Conservation (phyloP, 371 early-diverging fungal genomes). For the Lichtheimia ornata region DNA sequence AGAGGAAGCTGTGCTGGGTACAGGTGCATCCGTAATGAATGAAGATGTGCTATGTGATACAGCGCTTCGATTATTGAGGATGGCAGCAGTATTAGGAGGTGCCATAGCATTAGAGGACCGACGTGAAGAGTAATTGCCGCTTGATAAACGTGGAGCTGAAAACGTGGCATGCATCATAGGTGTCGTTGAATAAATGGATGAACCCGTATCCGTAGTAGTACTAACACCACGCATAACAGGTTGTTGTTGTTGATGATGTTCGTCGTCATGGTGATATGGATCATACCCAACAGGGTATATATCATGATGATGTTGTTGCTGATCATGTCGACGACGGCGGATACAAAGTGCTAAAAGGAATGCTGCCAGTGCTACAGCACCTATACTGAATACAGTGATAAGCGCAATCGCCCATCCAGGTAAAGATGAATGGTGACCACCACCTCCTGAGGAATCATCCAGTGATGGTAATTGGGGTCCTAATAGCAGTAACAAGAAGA, state of each 20-base stretch:
- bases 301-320: neutral
- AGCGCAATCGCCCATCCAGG: conserved; percentile 14
- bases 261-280: too few species aligned
- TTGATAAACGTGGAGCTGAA: neutral
- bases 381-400: neutral
- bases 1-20: conserved; percentile 15
- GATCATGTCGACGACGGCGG: conserved; percentile 11
- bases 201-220: conserved; percentile 8
- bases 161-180: conserved; percentile 11
- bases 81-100: too few species aligned
- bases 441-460: too few species aligned
- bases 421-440: too few species aligned
- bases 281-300: too few species aligned
- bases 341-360: neutral
- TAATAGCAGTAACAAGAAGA: too few species aligned
- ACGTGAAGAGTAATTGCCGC: neutral
- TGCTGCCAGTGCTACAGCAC: neutral
- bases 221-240: too few species aligned
- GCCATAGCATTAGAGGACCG: neutral
- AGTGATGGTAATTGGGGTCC: too few species aligned
- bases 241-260: too few species aligned
- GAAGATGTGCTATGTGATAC: conserved; percentile 50
- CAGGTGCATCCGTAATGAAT: conserved; percentile 38
- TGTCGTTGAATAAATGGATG: conserved; percentile 20
- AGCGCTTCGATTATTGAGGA: conserved; percentile 56